Conservation (phyloP, 2,329 filamentous ascomycete species). For the Exophiala spinifera region DNA sequence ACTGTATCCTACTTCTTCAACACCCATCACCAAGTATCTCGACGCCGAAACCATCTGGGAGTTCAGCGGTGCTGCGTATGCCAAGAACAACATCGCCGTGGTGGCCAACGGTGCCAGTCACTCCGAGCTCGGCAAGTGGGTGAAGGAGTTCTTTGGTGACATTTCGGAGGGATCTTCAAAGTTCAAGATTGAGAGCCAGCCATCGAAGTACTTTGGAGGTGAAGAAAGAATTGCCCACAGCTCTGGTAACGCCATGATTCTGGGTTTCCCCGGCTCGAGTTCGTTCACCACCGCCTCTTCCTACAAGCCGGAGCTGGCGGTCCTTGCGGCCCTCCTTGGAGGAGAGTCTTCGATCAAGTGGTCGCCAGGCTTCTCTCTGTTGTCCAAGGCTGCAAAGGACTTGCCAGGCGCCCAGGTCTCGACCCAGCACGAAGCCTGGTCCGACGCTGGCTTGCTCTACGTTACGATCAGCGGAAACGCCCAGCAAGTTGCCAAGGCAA, state of each 20-base stretch:
- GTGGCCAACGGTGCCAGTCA: conserved; percentile 84
- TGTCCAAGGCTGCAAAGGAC: conserved; percentile 72
- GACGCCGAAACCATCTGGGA: conserved; percentile 69
- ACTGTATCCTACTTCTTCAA: conserved; percentile 68
- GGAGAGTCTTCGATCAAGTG: conserved; percentile 93
- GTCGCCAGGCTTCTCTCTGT: conserved; percentile 86
- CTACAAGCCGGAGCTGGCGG: conserved; percentile 85
- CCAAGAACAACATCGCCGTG: conserved; percentile 86
- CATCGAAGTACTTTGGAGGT: conserved; percentile 88
- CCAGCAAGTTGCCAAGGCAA: conserved; percentile 67
- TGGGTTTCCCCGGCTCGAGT: conserved; percentile 90
- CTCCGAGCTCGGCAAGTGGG: conserved; percentile 78
- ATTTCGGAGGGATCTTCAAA: conserved; percentile 52
- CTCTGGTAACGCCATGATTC: conserved; percentile 75
- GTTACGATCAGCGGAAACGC: conserved; percentile 77
- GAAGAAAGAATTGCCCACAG: conserved; percentile 83
- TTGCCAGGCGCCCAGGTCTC: conserved; percentile 65
- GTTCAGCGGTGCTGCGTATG: conserved; percentile 76
- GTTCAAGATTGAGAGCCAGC: conserved; percentile 56
- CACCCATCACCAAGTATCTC: conserved; percentile 75
- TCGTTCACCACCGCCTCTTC: conserved; percentile 63
- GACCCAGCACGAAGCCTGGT: conserved; percentile 81
- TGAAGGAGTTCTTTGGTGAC: conserved; percentile 83
- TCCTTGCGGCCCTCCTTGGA: conserved; percentile 84
- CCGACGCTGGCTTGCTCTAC: conserved; percentile 86